Conservation (phyloP, 2,329 filamentous ascomycete species). For the Aspergillus puulaauensis region DNA sequence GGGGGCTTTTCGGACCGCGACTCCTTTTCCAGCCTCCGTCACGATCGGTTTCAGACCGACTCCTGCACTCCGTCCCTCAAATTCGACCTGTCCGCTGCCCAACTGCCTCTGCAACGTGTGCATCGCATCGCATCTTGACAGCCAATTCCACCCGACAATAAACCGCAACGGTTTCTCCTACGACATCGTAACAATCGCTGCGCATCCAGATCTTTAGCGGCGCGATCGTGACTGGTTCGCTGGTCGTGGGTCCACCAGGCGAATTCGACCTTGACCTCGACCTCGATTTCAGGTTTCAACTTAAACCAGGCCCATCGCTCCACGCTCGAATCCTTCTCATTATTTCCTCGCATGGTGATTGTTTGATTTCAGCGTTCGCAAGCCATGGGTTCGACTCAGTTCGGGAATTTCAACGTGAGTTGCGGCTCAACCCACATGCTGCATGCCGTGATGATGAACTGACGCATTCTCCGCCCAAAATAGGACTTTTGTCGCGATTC, state of each 20-base stretch:
- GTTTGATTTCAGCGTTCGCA: constrained; percentile 12
- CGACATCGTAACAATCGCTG: constrained; percentile 6
- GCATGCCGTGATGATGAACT: constrained; percentile 10
- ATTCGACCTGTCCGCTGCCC: constrained; percentile 7
- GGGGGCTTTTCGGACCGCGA: not conserved
- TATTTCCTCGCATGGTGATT: constrained; percentile 14
- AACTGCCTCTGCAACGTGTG: not conserved
- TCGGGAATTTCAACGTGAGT: constrained; percentile 60
- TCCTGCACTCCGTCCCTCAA: constrained; percentile 3
- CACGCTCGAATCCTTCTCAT: constrained; percentile 2
- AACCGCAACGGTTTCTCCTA: not conserved
- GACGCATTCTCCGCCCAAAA: constrained; percentile 23
- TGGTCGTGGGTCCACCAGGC: constrained; percentile 25
- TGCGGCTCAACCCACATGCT: not conserved
- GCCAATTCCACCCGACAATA: not conserved
- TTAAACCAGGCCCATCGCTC: constrained; percentile 13
- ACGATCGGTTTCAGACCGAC: constrained; percentile 4
- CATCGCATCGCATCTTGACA: not conserved
- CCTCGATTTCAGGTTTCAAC: not conserved
- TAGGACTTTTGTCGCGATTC: constrained; percentile 82
- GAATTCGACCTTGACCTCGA: constrained; percentile 13
- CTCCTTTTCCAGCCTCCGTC: not conserved
- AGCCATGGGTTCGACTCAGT: constrained; percentile 54
- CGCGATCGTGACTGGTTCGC: constrained; percentile 22
- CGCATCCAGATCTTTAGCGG: constrained; percentile 21